These are phyloP conservation scores for Penicillium freii DNA, from an alignment of 2,329 filamentous ascomycete genomes.

Conservation along the genomic window DNA sequence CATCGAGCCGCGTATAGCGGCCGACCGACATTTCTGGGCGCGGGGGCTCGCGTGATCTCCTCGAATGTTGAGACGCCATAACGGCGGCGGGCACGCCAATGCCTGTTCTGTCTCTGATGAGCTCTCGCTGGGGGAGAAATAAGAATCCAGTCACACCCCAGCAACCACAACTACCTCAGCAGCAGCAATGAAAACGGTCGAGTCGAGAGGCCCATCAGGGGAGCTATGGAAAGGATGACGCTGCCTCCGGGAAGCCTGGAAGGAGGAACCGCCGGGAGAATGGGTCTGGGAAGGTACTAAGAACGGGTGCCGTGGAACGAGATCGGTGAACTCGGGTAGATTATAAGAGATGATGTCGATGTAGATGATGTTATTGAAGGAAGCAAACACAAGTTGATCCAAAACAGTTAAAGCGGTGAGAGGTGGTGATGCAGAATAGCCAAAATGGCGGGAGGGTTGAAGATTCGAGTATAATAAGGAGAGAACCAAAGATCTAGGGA, in stretches of 20 bases:
- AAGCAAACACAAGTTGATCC: conserved; percentile 3
- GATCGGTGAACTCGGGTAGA: conserved; percentile 7
- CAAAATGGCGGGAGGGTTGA: background rate
- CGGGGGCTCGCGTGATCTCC: conserved; percentile 39
- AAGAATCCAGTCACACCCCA: conserved; percentile 22
- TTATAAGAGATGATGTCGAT: conserved; percentile 5
- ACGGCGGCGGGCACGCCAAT: conserved; percentile 32
- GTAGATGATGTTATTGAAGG: conserved; percentile 1
- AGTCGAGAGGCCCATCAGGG: conserved; percentile 37
- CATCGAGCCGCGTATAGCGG: conserved; percentile 76
- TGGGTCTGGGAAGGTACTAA: conserved; percentile 10
- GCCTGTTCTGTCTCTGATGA: conserved; percentile 18
- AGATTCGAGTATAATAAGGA: conserved; percentile 4
- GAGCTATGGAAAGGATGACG: conserved; percentile 16
- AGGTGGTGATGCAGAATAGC: background rate
- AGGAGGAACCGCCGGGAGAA: conserved; percentile 18
- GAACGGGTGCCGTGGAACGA: conserved; percentile 19
- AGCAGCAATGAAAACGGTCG: conserved; percentile 25
- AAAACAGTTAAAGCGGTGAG: conserved; percentile 8
- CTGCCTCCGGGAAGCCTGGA: conserved; percentile 13
- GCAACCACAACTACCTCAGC: conserved; percentile 40
- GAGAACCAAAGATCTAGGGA: conserved; percentile 1
- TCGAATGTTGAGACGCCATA: conserved; percentile 46
- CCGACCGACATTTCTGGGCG: conserved; percentile 56
- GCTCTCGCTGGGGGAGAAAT: conserved; percentile 8